Conservation (phyloP, 1,284 basidiomycete genomes). For the Cryptococcus wingfieldii region DNA sequence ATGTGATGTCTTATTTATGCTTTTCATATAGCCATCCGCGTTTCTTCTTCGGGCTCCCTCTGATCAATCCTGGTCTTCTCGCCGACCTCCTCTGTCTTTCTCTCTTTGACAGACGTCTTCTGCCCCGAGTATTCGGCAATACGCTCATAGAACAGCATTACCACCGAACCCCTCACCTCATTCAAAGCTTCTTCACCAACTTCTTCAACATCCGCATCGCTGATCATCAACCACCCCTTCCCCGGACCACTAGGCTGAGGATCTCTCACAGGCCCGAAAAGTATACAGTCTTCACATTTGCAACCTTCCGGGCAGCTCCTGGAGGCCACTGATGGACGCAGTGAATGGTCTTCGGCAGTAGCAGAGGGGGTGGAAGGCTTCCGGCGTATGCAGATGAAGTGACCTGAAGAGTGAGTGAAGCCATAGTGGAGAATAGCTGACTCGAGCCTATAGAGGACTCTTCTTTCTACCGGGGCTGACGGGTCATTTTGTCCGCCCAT, state of each 20-base stretch:
- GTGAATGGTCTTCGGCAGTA: not conserved
- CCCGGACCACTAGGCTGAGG: conserved; percentile 40
- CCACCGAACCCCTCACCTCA: conserved; percentile 56
- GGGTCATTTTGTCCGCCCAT: not conserved
- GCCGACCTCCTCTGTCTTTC: not conserved
- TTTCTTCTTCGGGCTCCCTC: not conserved
- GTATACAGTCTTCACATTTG: conserved; percentile 29
- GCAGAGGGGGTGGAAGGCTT: conserved; percentile 54
- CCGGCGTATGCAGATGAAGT: conserved; percentile 84
- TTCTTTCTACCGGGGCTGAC: conserved; percentile 34
- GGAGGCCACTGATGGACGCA: conserved; percentile 17
- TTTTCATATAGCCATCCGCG: not conserved
- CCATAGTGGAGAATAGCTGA: conserved; percentile 86
- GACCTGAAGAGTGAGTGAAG: conserved; percentile 74
- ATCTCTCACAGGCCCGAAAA: conserved; percentile 32
- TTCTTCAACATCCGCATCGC: conserved; percentile 75
- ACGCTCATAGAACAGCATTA: conserved; percentile 89
- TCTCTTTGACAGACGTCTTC: not conserved
- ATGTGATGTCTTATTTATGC: not conserved
- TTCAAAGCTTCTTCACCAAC: conserved; percentile 70
- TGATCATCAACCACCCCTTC: conserved; percentile 69
- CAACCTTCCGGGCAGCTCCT: conserved; percentile 41
- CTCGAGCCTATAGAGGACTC: conserved; percentile 70
- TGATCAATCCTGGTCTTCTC: not conserved
- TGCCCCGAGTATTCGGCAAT: conserved; percentile 46